phyloP scores from a whole-genome alignment of 768 basidiomycete genomes.

The Rhodotorula toruloides region DNA sequence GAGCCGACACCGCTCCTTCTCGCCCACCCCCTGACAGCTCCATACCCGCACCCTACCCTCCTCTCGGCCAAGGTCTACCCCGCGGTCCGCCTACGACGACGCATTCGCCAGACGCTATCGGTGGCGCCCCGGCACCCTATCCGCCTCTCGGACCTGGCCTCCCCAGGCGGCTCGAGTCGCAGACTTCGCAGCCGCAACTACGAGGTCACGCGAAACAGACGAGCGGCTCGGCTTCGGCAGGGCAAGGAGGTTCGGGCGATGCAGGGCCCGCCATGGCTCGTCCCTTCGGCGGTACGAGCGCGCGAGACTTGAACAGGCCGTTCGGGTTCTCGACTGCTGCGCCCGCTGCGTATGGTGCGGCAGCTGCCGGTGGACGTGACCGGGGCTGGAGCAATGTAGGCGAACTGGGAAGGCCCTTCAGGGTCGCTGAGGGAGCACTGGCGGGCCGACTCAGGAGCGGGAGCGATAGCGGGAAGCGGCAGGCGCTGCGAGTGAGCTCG shows the following conservation, averaged over 20 bases:
- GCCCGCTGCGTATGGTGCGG: slow-evolving; percentile 2
- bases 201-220: background rate
- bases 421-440: too few species aligned
- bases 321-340: background rate
- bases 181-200: background rate
- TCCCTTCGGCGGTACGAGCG: background rate
- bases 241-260: background rate
- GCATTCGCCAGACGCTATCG: background rate
- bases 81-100: background rate
- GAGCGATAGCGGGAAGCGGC: slow-evolving; percentile 7
- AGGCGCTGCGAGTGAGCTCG: slow-evolving; percentile 12
- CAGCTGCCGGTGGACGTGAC: background rate
- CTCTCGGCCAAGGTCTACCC: slow-evolving; percentile 9
- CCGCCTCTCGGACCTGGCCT: slow-evolving; percentile 11
- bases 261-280: background rate
- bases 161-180: background rate
- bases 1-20: slow-evolving; percentile 33
- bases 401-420: background rate
- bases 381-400: background rate
- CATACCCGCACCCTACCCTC: slow-evolving; percentile 8
- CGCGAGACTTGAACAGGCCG: slow-evolving; percentile 1
- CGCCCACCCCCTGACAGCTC: background rate
- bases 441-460: too few species aligned
- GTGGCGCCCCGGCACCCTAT: background rate
- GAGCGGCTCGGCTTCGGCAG: background rate